Base-by-base conservation (phyloP, 2,329 filamentous ascomycete genomes). In the Ilyonectria mors-panacis region DNA sequence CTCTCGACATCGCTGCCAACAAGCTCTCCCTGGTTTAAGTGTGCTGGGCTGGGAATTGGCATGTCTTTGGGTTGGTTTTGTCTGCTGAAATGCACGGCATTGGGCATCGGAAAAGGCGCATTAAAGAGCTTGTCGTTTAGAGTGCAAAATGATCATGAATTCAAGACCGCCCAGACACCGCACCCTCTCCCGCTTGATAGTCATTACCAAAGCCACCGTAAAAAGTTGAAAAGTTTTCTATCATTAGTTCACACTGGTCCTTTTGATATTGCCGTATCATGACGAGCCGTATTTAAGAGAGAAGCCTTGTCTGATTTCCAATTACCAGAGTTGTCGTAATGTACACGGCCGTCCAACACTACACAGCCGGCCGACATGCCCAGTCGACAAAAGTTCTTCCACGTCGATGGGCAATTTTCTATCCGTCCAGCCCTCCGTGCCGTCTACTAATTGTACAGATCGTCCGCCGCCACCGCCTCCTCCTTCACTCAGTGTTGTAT, bases 1-100 rank as follows among this genome's bases (percentile, higher is more conserved):
- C 96, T 81, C 93, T 99, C 78, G 96, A 99, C 87, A 98, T 99
- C 86, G 97, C 96, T 74, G 97, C 96, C 81, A 98, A 96, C 86
- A 99, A 98, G 93, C 92, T 99, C 78, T 92, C 93, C 78, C 96
- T 99, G 81, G 96, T 98, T 83, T 98, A 97, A 92, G 79, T 77
- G 77, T 57, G 77, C 71, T 63, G 67, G 56, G 80, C 78, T 78
- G 76, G 78, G 80, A 80, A 82, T 78, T 81, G 81, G 73, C 65
- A 70, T 73, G 73, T 74, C 69, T 68, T 63, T 71, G 73, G 73
- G 73, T 73, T 75, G 73, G 73, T 72, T 68, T 82, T 81, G 81
- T 76, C 74, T 77, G 71, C 72, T 75, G 71, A 81, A 80, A 81
- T 75, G 75, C 72, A 69, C 72, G 77, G 69, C 73, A 77, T 74